Evolutionary conservation across 768 basidiomycete genomes (phyloP).

Genomic region (Agaricus subrufescens): DNA sequence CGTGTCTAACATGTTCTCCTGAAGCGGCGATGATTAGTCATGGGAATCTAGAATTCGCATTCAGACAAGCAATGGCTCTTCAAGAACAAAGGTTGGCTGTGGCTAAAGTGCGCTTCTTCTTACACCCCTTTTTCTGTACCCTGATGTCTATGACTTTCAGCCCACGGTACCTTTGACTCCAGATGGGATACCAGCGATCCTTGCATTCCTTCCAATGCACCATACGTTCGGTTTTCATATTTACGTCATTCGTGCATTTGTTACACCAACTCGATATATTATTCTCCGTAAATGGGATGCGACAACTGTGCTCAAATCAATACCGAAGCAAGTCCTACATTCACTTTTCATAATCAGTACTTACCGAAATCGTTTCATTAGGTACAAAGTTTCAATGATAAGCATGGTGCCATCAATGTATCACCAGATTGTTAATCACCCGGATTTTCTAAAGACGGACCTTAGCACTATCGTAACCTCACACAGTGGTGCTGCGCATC

Average conservation of each 20-base stretch:
- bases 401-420: slow-evolving; percentile 56
- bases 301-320: slow-evolving; percentile 42
- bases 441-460: slow-evolving; percentile 41
- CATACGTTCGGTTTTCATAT: slow-evolving; percentile 59
- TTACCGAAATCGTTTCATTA: slow-evolving; percentile 17
- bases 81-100: slow-evolving; percentile 23
- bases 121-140: slow-evolving; percentile 15
- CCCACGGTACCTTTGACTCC: slow-evolving; percentile 34
- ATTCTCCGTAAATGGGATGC: slow-evolving; percentile 58
- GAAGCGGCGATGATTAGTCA: slow-evolving; percentile 68
- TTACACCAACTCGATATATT: slow-evolving; percentile 41
- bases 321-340: slow-evolving; percentile 45
- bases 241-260: slow-evolving; percentile 43
- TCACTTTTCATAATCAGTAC: not conserved
- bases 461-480: slow-evolving; percentile 42
- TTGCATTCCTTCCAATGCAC: slow-evolving; percentile 63
- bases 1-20: not conserved
- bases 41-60: slow-evolving; percentile 47
- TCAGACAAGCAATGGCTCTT: slow-evolving; percentile 31
- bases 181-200: slow-evolving; percentile 37
- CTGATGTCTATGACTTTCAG: slow-evolving; percentile 18
- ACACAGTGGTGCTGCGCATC: slow-evolving; percentile 58
- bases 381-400: slow-evolving; percentile 50
- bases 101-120: slow-evolving; percentile 16
- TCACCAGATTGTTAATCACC: slow-evolving; percentile 59